Base-by-base conservation (phyloP, 192 early-diverging fungal species). In the Coemansia sp. region DNA sequence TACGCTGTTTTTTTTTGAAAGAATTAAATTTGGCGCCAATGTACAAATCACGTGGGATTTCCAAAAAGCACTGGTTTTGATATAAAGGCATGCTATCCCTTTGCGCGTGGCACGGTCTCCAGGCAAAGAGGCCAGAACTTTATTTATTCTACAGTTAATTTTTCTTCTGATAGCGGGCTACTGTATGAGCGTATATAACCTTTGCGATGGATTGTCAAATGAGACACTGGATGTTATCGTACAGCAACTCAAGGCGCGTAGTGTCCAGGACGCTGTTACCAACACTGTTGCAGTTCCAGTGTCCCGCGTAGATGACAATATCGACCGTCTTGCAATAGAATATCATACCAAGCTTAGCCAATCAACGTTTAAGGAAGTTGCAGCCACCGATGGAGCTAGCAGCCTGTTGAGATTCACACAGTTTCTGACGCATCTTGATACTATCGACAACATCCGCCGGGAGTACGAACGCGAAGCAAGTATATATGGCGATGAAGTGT, bases 241-340 rank as follows among this genome's bases (percentile, higher is more conserved):
- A 4, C 53, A 56, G 54, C 67, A 62, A 59, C 34, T 68, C 52
- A 68, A 68, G 47, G 59, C 54, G 5, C 67, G 31, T 48, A 19
- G 22, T 21, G 48, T 23, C 23, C 18, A 34, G 7, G 19, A 49
- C 4, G 21, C 31, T 25, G 23, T 21, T 19, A 38, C 31, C 16
- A 19, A 41, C 3, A 9, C 31, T 25, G 23, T 21, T 22, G 56
- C 31, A 5, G 26, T 56, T 32, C 7, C 26, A 4, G 41, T 32
- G 22, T 21, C 27, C 14, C 49, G 8, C 31, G 31, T n/a, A 9
- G 60, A 38, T 7, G 23, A 10, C 23, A 24, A 51, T 14, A 25
- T 50, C 2, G 60, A 62, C 19, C 28, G 18, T 14, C 32, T 62
- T 16, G 49, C 60, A 2, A 32, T 30, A 6, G 9, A 8, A 0